phyloP scores from a whole-genome alignment of 176 grass and related monocot genomes.

The Raddia distichophylla region DNA sequence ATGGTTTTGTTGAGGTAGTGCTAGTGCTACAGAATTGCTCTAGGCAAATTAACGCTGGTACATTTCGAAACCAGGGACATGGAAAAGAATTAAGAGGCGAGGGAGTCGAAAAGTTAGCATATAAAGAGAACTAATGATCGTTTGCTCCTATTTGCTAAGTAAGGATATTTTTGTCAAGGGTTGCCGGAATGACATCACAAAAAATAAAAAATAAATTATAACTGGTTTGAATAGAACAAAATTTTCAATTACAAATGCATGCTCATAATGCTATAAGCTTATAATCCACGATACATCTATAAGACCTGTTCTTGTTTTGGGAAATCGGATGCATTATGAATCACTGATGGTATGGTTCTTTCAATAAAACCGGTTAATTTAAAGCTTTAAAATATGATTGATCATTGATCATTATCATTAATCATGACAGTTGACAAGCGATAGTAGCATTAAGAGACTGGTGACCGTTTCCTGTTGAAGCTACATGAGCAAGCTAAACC shows the following conservation, averaged over 20 bases:
- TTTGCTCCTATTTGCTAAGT: not conserved
- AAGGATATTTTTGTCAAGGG: not conserved
- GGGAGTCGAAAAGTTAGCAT: not conserved
- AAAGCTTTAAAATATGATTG: not conserved
- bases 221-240: not conserved
- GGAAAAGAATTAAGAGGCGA: not conserved
- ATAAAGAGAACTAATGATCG: not conserved
- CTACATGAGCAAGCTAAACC: not conserved
- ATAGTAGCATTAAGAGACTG: not conserved
- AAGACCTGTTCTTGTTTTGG: not conserved
- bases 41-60: not conserved
- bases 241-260: conserved; percentile 11
- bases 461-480: not conserved
- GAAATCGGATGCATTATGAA: not conserved
- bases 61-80: not conserved
- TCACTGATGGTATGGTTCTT: not conserved
- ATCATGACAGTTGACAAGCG: not conserved
- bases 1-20: not conserved
- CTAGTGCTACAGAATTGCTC: not conserved
- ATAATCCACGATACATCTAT: not conserved
- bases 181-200: not conserved
- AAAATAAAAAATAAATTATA: not conserved
- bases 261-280: not conserved
- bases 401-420: not conserved
- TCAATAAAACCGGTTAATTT: not conserved